Base-by-base conservation (phyloP, 768 basidiomycete genomes). In the Rhizopogon salebrosus region DNA sequence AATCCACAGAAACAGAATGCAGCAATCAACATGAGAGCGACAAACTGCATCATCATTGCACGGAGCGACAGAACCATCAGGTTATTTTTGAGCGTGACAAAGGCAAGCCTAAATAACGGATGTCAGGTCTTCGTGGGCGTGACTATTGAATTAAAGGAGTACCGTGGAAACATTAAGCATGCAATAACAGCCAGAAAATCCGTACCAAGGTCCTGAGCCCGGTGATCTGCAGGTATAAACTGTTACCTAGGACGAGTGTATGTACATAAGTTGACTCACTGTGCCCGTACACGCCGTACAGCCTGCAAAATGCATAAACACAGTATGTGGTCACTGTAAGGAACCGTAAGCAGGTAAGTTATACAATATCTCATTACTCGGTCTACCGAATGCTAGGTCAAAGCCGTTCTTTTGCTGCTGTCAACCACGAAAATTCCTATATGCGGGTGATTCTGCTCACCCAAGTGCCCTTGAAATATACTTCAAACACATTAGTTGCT, bases 1-100 rank as follows among this genome's bases (percentile, higher is more conserved):
- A 98, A 98, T 3, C 94, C 94, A 31, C 85, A 82, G 65, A 97
- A 97, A 63, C 92, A 95, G 64, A 93, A 95, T 1, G 80, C 84
- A 4, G 92, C 92, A 16, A 93, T 87, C 27, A 84, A 62, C 89
- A 92, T 91, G 22, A 92, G 74, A n/a, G 82, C 72, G 20, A 80
- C 68, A 63, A 98, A 98, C 64, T 98, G 93, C 56, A 85, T 76
- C 53, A 98, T 83, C 94, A 98, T 95, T 1, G 94, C 92, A 1
- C 95, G 84, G 29, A 93, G 70, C 6, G 89, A 85, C 22, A 92
- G 75, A 20, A 90, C 87, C 81, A 89, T 85, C 37, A 88, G 72
- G 56, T 85, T 90, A 58, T 89, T 77, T 61, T 87, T 86, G 26
- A 97, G 72, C 0, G 91, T 92, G 3, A 95, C 93, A 62, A 98